phyloP scores from a whole-genome alignment of 257 asterid genomes.

The Apocynum venetum region DNA sequence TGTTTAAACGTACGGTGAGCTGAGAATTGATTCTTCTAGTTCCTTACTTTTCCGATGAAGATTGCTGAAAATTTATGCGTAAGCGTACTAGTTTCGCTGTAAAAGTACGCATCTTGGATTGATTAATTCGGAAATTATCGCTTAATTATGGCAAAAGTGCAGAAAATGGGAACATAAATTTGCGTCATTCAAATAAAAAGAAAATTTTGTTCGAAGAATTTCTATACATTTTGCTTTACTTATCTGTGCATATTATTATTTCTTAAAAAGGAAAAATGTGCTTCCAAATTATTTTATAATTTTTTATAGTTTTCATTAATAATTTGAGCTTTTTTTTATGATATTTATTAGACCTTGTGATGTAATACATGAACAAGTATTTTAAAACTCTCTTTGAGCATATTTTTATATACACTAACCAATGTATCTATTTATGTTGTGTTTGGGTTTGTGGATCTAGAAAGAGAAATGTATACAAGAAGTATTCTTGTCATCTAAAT shows the following conservation, averaged over 20 bases:
- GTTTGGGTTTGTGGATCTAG: neutral
- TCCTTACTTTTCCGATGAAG: neutral
- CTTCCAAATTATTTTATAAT: too few species aligned
- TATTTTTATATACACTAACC: neutral
- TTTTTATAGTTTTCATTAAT: neutral
- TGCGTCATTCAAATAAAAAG: neutral
- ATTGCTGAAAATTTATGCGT: neutral
- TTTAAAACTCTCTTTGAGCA: neutral
- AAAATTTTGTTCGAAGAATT: neutral
- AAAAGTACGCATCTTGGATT: neutral
- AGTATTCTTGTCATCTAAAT: neutral
- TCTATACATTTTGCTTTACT: neutral
- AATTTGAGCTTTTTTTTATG: neutral
- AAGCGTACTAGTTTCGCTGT: neutral
- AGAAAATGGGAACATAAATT: neutral
- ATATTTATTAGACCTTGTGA: neutral
- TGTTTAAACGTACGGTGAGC: neutral
- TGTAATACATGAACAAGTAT: neutral
- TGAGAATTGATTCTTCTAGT: neutral
- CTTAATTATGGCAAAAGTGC: neutral
- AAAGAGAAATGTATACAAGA: neutral
- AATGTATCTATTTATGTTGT: neutral
- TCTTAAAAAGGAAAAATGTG: too few species aligned
- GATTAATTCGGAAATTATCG: neutral
- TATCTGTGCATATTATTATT: neutral